These are phyloP conservation scores for Suillus variegatus DNA, from an alignment of 768 basidiomycete species.

Conservation along the genomic window DNA sequence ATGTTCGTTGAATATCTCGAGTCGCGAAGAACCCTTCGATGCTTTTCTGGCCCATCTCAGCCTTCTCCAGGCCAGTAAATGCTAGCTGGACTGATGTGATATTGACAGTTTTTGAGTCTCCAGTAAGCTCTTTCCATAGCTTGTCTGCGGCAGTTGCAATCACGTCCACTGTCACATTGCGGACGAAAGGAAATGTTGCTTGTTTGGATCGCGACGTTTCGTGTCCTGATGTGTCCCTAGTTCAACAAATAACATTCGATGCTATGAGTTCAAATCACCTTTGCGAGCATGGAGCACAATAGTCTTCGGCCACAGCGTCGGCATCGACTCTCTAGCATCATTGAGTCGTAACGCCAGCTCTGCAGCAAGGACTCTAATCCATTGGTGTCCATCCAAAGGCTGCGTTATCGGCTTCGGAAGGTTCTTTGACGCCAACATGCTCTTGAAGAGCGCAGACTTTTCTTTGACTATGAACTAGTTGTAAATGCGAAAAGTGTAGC, in stretches of 20 bases:
- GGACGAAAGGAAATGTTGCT: constrained; percentile 81
- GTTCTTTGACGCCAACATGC: constrained; percentile 97
- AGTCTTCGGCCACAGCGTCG: constrained; percentile 90
- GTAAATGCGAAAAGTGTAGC: constrained; percentile 10
- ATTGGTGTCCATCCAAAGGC: constrained; percentile 76
- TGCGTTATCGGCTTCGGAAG: constrained; percentile 77
- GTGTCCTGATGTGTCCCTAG: constrained; percentile 49
- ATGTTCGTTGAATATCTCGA: constrained; percentile 22
- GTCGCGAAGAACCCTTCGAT: constrained; percentile 85
- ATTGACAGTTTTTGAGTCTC: constrained; percentile 53
- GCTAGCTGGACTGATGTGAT: constrained; percentile 72
- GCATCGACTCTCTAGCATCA: constrained; percentile 72
- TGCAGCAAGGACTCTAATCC: constrained; percentile 90
- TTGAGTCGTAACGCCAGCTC: constrained; percentile 85
- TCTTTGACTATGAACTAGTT: constrained; percentile 67
- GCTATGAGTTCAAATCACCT: constrained; percentile 41
- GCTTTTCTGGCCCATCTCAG: constrained; percentile 78
- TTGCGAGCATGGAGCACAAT: constrained; percentile 78
- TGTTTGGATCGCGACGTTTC: constrained; percentile 78
- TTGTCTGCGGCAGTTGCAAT: constrained; percentile 76
- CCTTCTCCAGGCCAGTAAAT: constrained; percentile 75
- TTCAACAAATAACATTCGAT: not conserved
- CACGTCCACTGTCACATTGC: constrained; percentile 70
- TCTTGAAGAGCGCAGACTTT: constrained; percentile 77
- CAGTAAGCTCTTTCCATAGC: constrained; percentile 88